Evolutionary conservation across 805 yeast genomes (phyloP).

Genomic region (Kazachstania martiniae): DNA sequence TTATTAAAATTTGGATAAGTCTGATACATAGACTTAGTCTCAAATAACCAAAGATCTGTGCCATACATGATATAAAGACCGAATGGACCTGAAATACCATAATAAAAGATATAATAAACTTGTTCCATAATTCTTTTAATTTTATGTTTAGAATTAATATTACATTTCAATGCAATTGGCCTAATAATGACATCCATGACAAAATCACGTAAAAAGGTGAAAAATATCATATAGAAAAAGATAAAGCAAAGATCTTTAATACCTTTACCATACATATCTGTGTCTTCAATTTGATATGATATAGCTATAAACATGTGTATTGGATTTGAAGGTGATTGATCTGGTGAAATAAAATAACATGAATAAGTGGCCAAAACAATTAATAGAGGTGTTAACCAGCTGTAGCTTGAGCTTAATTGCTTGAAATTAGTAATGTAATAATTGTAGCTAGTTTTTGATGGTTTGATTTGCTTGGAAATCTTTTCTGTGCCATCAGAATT

Average conservation of each 20-base stretch:
- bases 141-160: constrained; percentile 37
- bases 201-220: constrained; percentile 87
- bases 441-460: constrained; percentile 23
- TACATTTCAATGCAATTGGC: constrained; percentile 50
- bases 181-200: constrained; percentile 70
- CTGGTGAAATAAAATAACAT: constrained; percentile 43
- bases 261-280: constrained; percentile 78
- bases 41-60: constrained; percentile 81
- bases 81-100: constrained; percentile 68
- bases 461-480: constrained; percentile 44
- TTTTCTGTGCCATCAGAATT: constrained; percentile 10
- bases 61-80: constrained; percentile 83
- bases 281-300: constrained; percentile 50
- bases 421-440: too few species aligned
- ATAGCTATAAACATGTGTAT: constrained; percentile 53
- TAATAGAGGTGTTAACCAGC: constrained; percentile 64
- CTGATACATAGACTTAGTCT: constrained; percentile 70
- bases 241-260: constrained; percentile 71
- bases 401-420: constrained; percentile 32
- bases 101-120: constrained; percentile 73
- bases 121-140: constrained; percentile 86
- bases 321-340: constrained; percentile 49
- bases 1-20: constrained; percentile 77
- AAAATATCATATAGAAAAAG: constrained; percentile 67
- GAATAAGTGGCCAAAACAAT: constrained; percentile 33